phyloP scores from a whole-genome alignment of 192 early-diverging fungal genomes.

The Coemansia sp. region DNA sequence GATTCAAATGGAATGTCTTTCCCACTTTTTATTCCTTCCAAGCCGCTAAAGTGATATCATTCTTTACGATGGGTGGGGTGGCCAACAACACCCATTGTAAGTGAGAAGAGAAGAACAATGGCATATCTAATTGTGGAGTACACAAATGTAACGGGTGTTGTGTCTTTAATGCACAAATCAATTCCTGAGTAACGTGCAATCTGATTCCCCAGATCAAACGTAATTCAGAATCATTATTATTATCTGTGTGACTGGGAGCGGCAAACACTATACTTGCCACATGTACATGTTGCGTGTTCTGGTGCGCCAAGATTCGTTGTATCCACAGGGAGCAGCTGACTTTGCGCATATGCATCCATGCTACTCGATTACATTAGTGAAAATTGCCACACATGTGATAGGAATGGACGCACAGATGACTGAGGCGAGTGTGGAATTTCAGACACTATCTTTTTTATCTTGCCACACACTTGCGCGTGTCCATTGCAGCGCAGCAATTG shows the following conservation, averaged over 20 bases:
- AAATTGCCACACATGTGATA: neutral
- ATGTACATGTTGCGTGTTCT: too few species aligned
- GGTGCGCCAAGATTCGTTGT: too few species aligned
- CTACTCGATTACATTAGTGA: neutral
- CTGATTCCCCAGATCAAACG: neutral
- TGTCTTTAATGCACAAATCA: too few species aligned
- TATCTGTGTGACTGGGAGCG: too few species aligned
- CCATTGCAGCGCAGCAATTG: neutral
- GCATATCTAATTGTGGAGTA: neutral
- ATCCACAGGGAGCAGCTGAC: too few species aligned
- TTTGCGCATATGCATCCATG: neutral
- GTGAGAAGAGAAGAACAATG: too few species aligned
- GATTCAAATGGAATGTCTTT: too few species aligned
- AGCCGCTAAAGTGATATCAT: neutral
- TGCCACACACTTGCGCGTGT: neutral
- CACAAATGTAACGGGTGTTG: neutral
- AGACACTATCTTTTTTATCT: neutral
- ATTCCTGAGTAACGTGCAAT: too few species aligned
- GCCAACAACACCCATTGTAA: too few species aligned
- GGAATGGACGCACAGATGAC: neutral
- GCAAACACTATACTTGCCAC: too few species aligned
- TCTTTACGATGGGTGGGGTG: neutral
- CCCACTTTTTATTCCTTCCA: too few species aligned
- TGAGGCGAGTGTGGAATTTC: slow-evolving; percentile 1
- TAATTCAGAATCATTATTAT: neutral